Base-by-base conservation (phyloP, 768 basidiomycete species). In the Lactarius evosmus region DNA sequence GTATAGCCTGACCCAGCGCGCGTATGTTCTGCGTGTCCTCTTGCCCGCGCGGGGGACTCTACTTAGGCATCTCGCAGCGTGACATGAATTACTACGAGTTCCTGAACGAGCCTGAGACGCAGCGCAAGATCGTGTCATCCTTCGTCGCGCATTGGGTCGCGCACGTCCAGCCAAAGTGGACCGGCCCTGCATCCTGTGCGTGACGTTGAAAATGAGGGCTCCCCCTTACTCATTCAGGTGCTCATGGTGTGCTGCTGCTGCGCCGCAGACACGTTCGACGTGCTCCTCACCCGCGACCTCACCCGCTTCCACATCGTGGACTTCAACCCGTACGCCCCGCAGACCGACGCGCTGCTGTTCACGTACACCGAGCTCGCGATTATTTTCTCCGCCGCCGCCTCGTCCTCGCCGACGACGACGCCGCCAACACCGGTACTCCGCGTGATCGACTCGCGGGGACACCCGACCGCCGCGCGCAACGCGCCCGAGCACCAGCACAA, bases 61-160 rank as follows among this genome's bases (percentile, higher is more conserved):
- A 4, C 19, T 7, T 70, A 96, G 93, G 85, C 19, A 87, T 96
- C 30, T 87, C 87, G 1, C 96, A 98, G 72, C 83, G 95, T 34
- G 95, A 98, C 71, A 80, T 80, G 33, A 95, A 94, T 69, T 91
- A 86, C 73, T 98, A 97, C 73, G 87, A 92, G 19, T 95, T 90
- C 72, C 79, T 93, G 74, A 88, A 86, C 70, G 85, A 89, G n/a
- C 72, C 75, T 0, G 70, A 70, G 1, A 91, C 83, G 0, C 82
- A 81, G 56, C 57, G 67, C 3, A 80, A 79, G 53, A 85, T 97
- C 51, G 70, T 78, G 41, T 67, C 77, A 2, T 76, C 83, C 14
- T 78, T 94, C 29, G 65, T 68, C 22, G 70, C 69, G 9, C 88
- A 93, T 70, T 98, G 93, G 89, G 79, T 85, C 61, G 77, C 78